These are phyloP conservation scores for Achaetomium macrosporum DNA, from an alignment of 2,329 filamentous ascomycete genomes.

Conservation along the genomic window DNA sequence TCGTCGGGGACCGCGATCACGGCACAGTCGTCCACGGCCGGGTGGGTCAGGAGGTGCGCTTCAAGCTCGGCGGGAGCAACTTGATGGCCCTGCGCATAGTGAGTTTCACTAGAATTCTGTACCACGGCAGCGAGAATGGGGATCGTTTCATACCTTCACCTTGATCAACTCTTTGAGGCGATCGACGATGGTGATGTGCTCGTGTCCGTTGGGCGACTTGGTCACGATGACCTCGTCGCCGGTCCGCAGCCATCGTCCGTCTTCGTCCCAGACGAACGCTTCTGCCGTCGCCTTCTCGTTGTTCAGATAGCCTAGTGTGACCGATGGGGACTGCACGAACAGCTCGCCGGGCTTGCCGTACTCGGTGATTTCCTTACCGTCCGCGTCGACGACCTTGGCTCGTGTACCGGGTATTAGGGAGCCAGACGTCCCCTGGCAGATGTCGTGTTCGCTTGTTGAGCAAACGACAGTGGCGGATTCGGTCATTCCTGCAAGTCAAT, in stretches of 20 bases:
- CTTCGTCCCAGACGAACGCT: conserved; percentile 62
- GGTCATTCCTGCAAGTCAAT: conserved; percentile 53
- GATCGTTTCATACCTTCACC: conserved; percentile 37
- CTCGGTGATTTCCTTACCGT: conserved; percentile 63
- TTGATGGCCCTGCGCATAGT: conserved; percentile 57
- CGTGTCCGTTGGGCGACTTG: conserved; percentile 57
- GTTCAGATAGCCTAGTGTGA: conserved; percentile 79
- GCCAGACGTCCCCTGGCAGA: conserved; percentile 67
- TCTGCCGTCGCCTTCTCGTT: conserved; percentile 78
- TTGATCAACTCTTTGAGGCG: conserved; percentile 53
- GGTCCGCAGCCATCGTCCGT: conserved; percentile 73
- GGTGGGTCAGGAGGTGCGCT: conserved; percentile 69
- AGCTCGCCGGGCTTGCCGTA: conserved; percentile 71
- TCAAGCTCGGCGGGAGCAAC: conserved; percentile 81
- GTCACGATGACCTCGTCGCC: conserved; percentile 76
- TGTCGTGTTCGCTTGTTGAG: conserved; percentile 54
- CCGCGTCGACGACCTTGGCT: conserved; percentile 60
- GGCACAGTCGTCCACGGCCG: conserved; percentile 68
- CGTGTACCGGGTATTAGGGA: conserved; percentile 59
- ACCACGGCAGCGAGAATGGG: background rate
- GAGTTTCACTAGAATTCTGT: background rate
- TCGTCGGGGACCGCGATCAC: conserved; percentile 67
- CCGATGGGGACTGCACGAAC: conserved; percentile 67
- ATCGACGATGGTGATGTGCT: conserved; percentile 82
- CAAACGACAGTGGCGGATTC: conserved; percentile 69